Evolutionary conservation across 805 yeast genomes (phyloP).

Genomic region (Sugiyamaella lignohabitans): DNA sequence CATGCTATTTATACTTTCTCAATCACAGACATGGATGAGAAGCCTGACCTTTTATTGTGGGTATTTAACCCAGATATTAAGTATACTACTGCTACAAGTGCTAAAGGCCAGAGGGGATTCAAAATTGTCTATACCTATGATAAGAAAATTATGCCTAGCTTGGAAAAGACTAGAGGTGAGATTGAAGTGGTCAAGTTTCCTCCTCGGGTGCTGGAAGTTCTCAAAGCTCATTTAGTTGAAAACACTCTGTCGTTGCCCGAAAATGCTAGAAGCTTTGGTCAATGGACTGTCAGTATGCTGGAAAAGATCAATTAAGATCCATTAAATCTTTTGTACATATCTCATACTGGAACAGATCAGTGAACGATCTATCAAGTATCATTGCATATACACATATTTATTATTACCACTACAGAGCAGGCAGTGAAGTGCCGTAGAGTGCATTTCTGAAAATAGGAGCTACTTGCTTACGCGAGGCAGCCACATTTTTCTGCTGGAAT

Average conservation of each 20-base stretch:
- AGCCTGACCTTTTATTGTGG: constrained; percentile 36
- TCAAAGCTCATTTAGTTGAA: constrained; percentile 27
- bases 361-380: too few relatives aligned
- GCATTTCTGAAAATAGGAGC: constrained; percentile 50
- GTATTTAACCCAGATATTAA: constrained; percentile 42
- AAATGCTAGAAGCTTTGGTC: constrained; percentile 18
- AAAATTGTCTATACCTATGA: constrained; percentile 43
- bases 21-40: constrained; percentile 8
- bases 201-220: constrained; percentile 27
- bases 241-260: constrained; percentile 35
- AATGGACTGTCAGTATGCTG: constrained; percentile 31
- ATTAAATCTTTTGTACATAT: neutral
- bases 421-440: constrained; percentile 14
- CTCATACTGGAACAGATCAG: neutral
- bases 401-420: constrained; percentile 4
- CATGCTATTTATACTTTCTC: constrained; percentile 30
- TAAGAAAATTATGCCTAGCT: constrained; percentile 23
- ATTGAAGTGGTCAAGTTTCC: constrained; percentile 38
- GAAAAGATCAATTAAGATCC: constrained; percentile 11
- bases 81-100: constrained; percentile 22
- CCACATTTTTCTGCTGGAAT: constrained; percentile 47
- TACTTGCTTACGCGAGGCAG: constrained; percentile 79
- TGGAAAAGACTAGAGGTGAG: constrained; percentile 33
- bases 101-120: constrained; percentile 29
- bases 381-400: neutral